Base-by-base conservation (phyloP, 371 early-diverging fungal species). In the Rhizopus stolonifer region DNA sequence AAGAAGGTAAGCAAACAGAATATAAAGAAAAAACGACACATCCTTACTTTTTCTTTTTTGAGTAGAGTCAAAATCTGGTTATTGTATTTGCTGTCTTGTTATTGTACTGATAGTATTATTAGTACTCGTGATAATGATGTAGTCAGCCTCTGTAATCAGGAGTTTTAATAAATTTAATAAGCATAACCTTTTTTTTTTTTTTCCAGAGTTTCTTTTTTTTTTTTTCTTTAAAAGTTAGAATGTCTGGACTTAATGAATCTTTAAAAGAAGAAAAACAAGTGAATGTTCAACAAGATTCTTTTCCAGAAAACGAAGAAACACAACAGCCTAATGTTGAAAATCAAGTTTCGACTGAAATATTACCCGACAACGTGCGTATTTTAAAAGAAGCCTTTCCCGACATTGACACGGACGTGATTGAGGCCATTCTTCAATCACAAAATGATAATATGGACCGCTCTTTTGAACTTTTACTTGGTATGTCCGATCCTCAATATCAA, bases 1-100 rank as follows among this genome's bases (percentile, higher is more conserved):
- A 84, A 64, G 85, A 84, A 76, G 84, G 84, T 84, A 70, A 9
- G 18, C 29, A n/a, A n/a, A n/a, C n/a, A n/a, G n/a, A n/a, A n/a
- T n/a, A n/a, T n/a, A n/a, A n/a, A n/a, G n/a, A n/a, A n/a, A n/a
- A n/a, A n/a, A n/a, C n/a, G n/a, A n/a, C n/a, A n/a, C n/a, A n/a
- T n/a, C n/a, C n/a, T n/a, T 29, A 11, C 11, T 29, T 9, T 29
- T 29, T 29, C 29, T 29, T 29, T 6, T 29, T 6, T 29, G 11
- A 17, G 6, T 59, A 74, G 84, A 84, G 48, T 64, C 81, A 21
- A 82, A 79, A 51, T 75, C 84, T 11, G 70, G 74, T 1, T 82
- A 81, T 50, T 84, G 82, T 50, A 80, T 84, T 39, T 80, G 82
- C 24, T 79, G 81, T 38, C 61, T 84, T 18, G 81, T 84, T 14